These are phyloP conservation scores for Drechslerella coelobrocha DNA, from an alignment of 2,329 filamentous ascomycete species.

Conservation along the genomic window DNA sequence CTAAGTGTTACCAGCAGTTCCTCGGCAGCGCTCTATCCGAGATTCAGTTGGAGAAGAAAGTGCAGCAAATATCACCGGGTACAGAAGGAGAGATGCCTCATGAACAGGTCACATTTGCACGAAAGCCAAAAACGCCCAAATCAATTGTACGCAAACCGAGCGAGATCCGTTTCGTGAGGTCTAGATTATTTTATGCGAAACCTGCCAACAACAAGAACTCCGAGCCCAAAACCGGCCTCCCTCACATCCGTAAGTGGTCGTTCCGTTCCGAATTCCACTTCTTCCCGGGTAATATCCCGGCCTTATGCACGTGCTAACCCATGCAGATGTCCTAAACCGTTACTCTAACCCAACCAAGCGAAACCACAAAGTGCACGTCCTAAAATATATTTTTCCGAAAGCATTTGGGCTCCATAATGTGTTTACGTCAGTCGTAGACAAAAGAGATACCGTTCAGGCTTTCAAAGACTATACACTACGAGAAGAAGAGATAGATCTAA, in stretches of 20 bases:
- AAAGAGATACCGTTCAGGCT: conserved; percentile 71
- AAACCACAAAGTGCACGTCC: conserved; percentile 70
- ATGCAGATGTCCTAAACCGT: conserved; percentile 79
- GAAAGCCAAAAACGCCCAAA: conserved; percentile 57
- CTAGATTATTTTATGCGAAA: conserved; percentile 83
- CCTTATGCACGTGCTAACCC: background rate
- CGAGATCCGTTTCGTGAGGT: conserved; percentile 77
- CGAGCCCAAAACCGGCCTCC: conserved; percentile 74
- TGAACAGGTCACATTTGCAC: conserved; percentile 9
- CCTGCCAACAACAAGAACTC: conserved; percentile 73
- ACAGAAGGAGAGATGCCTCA: background rate
- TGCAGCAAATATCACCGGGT: background rate
- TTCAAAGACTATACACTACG: conserved; percentile 86
- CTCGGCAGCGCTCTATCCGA: conserved; percentile 34
- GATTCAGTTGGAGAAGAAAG: conserved; percentile 39
- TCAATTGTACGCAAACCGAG: conserved; percentile 59
- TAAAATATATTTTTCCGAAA: conserved; percentile 92
- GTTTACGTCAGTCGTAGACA: conserved; percentile 75
- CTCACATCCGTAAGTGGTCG: conserved; percentile 75
- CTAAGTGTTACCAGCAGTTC: conserved; percentile 41
- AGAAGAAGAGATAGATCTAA: conserved; percentile 76
- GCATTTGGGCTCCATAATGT: conserved; percentile 92
- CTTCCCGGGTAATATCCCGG: conserved; percentile 49
- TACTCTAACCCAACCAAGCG: conserved; percentile 61
- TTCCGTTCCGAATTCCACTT: background rate